Percentiles rank a stretch among this genome's conserved stretches.
These are phyloP conservation scores for Crithidia bombi DNA, from an alignment of 208 protist species.

Conservation along the genomic window DNA sequence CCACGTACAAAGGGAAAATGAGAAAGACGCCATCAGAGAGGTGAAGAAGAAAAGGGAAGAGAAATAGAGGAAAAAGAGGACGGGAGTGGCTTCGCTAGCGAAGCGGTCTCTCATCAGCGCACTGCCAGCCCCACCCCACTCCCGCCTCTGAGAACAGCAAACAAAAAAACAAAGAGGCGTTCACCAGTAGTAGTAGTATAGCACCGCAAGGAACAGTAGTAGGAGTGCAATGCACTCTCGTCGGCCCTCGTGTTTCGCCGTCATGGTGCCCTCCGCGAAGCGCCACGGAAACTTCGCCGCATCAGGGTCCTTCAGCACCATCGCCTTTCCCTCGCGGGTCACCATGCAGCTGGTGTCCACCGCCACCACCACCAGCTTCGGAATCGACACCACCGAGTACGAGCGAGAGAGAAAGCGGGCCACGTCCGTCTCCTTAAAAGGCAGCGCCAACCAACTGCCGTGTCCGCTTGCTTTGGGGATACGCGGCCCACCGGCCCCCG, in stretches of 20 bases:
- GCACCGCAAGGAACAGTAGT: constrained; percentile 9
- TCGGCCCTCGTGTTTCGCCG: neutral
- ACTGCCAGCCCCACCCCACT: too few species aligned
- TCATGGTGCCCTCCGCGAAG: constrained; percentile 34
- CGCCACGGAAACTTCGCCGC: constrained; percentile 55
- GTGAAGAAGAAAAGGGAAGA: constrained; percentile 4
- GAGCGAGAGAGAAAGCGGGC: constrained; percentile 28
- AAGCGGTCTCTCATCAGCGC: too few species aligned
- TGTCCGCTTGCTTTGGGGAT: constrained; percentile 38
- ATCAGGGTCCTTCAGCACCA: constrained; percentile 42
- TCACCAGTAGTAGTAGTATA: constrained; percentile 32
- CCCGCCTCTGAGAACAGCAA: too few species aligned
- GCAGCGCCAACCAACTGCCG: constrained; percentile 58
- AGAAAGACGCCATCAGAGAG: neutral
- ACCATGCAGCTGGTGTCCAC: constrained; percentile 45
- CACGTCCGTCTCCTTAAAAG: constrained; percentile 42
- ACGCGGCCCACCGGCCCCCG: neutral
- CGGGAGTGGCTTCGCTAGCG: constrained; percentile 10
- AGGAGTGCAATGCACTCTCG: constrained; percentile 15
- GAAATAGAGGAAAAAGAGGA: too few species aligned
- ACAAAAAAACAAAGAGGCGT: neutral
- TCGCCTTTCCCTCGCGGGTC: constrained; percentile 36
- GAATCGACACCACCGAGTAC: constrained; percentile 43
- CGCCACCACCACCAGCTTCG: constrained; percentile 50
- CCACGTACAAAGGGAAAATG: too few species aligned